These are phyloP conservation scores for Cercospora citrullina DNA, from an alignment of 2,329 filamentous ascomycete species.

Conservation along the genomic window DNA sequence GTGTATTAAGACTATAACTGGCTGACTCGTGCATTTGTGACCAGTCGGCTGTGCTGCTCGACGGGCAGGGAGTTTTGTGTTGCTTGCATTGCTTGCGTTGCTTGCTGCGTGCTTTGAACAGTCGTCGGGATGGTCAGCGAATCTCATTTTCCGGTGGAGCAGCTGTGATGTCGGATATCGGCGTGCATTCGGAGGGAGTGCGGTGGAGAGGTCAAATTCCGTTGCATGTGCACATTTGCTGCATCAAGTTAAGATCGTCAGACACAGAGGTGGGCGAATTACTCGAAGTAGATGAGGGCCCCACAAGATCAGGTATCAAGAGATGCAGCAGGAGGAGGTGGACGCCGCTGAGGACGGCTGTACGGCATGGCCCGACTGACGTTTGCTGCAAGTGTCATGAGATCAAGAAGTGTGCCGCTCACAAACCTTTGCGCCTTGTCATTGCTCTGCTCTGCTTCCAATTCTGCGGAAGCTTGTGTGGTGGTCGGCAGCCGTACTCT, in stretches of 20 bases:
- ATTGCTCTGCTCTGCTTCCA: not conserved
- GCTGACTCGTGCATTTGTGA: conserved; percentile 9
- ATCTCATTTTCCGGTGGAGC: not conserved
- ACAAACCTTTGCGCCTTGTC: not conserved
- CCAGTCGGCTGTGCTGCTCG: not conserved
- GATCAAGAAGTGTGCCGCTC: not conserved
- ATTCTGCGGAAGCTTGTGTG: not conserved
- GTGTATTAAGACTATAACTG: not conserved
- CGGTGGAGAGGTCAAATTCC: not conserved
- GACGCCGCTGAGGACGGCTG: not conserved
- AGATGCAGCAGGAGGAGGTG: too few species aligned
- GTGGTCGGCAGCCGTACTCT: not conserved
- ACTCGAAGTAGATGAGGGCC: conserved; percentile 8
- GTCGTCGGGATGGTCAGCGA: not conserved
- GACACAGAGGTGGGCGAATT: conserved; percentile 10
- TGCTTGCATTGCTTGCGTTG: not conserved
- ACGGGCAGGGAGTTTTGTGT: not conserved
- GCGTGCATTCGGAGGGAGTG: not conserved
- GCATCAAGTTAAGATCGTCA: conserved; percentile 7
- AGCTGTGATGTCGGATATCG: not conserved
- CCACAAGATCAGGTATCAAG: not conserved
- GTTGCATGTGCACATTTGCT: not conserved
- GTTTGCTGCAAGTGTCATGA: not conserved
- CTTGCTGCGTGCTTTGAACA: not conserved
- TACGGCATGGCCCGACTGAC: not conserved